phyloP scores from a whole-genome alignment of 2,329 filamentous ascomycete genomes.

The Dothistroma septosporum region DNA sequence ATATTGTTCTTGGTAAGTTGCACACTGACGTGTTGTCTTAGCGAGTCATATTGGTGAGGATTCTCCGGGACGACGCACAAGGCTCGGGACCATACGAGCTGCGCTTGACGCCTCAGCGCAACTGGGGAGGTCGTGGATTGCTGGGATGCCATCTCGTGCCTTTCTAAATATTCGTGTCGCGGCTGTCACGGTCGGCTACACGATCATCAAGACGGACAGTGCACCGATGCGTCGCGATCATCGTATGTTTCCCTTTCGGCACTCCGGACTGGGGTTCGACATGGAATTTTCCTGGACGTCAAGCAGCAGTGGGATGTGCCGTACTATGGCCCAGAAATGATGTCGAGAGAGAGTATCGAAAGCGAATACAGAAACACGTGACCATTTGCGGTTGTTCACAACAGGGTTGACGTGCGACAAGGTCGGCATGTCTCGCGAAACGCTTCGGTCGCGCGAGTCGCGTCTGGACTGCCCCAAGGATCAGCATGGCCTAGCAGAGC shows the following conservation, averaged over 20 bases:
- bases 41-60: constrained; percentile 67
- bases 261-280: no score
- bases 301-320: no score
- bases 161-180: constrained; percentile 47
- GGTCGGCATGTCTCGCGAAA: background rate
- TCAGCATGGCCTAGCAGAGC: background rate
- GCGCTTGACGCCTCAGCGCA: constrained; percentile 67
- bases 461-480: background rate
- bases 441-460: background rate
- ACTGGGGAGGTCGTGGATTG: constrained; percentile 88
- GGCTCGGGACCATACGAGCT: constrained; percentile 57
- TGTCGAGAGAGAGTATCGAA: background rate
- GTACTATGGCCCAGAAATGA: no score
- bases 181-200: background rate
- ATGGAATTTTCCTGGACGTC: no score
- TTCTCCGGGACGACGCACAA: constrained; percentile 53
- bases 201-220: background rate
- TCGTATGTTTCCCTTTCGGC: no score
- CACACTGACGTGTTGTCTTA: constrained; percentile 36
- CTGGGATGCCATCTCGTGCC: constrained; percentile 88
- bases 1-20: background rate
- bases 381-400: background rate
- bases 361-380: background rate
- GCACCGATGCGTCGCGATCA: background rate
- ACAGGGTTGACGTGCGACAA: no score